Evolutionary conservation across 148 eudicot genomes (phyloP), one percentile per base, ranked within the genome.

Genomic region (Spergularia bocconei): DNA sequence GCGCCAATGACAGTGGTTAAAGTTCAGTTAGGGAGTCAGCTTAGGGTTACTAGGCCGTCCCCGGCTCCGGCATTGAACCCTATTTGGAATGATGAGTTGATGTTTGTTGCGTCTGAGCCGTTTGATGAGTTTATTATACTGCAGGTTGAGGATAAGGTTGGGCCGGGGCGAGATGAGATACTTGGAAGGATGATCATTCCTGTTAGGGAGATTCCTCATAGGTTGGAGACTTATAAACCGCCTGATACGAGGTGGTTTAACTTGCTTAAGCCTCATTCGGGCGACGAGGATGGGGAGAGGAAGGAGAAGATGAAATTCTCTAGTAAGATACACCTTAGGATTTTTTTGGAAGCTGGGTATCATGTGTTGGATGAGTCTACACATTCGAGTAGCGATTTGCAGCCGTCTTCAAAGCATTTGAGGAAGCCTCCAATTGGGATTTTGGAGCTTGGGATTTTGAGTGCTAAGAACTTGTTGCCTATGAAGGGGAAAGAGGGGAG

Each of bases 341-440:
- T 92, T n/a, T 86, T 87, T 59, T 52, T 88, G 75, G 98, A 95
- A 41, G 86, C 88, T 0, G 98, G 93, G 56, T 95, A 95, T 82
- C 98, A 95, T 75, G 98, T 95, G 6, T 82, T 95, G 59, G 98
- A 95, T 59, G 98, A 95, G 81, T 85, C 97, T 0, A 92, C 98
- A 0, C 97, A 87, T 71, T 95, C 89, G 77, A 92, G 97, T 70
- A 95, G 98, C n/a, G 91, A 95, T 85, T 83, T 92, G 6, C 97
- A 92, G 82, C 96, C 98, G 0, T 90, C 98, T 0, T 87, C 96
- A 5, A 95, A 92, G 80, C 76, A 63, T 68, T 74, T 95, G 75
- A 82, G 97, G 73, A 88, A 85, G 79, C 80, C 87, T 6, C 86
- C 89, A 60, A 89, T 95, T 72, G 98, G 98, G 53, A 78, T 95